These are phyloP conservation scores for Rubia balearica DNA, from an alignment of 305 asterid genomes.

Conservation along the genomic window DNA sequence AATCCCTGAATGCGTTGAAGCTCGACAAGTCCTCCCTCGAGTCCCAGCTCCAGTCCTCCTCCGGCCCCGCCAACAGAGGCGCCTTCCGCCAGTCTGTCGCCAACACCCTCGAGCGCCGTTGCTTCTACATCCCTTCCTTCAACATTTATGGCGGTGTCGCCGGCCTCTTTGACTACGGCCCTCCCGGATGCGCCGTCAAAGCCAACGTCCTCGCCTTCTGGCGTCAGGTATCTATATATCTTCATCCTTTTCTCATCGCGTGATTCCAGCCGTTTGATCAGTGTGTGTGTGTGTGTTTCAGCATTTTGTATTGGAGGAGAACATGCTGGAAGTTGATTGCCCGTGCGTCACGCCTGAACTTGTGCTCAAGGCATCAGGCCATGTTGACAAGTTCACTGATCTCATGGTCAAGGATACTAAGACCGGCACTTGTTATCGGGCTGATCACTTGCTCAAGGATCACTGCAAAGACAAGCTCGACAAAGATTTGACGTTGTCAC, in stretches of 20 bases:
- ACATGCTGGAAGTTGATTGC: slow-evolving; percentile 88
- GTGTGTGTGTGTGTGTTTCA: slow-evolving; percentile 20
- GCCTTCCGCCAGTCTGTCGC: slow-evolving; percentile 63
- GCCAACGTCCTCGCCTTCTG: slow-evolving; percentile 29
- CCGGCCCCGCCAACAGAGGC: slow-evolving; percentile 34
- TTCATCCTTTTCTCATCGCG: too few species aligned
- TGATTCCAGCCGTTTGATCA: not conserved
- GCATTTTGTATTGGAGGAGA: slow-evolving; percentile 91
- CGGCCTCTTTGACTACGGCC: slow-evolving; percentile 84
- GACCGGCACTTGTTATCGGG: slow-evolving; percentile 76
- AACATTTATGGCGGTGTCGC: slow-evolving; percentile 89
- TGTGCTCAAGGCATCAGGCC: slow-evolving; percentile 93
- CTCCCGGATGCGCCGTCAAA: slow-evolving; percentile 88
- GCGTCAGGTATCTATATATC: slow-evolving; percentile 27
- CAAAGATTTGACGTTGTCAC: slow-evolving; percentile 49
- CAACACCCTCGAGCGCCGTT: slow-evolving; percentile 69
- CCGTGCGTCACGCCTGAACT: slow-evolving; percentile 89
- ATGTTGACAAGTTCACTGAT: slow-evolving; percentile 88
- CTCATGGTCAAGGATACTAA: slow-evolving; percentile 83
- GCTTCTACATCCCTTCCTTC: slow-evolving; percentile 77
- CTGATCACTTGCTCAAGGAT: slow-evolving; percentile 89
- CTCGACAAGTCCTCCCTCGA: slow-evolving; percentile 27
- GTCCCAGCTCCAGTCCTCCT: slow-evolving; percentile 21
- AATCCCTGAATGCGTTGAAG: slow-evolving; percentile 22
- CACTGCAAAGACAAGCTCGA: slow-evolving; percentile 86